These are phyloP conservation scores for Cyberlindnera sargentensis DNA, from an alignment of 805 yeast species.

Conservation along the genomic window DNA sequence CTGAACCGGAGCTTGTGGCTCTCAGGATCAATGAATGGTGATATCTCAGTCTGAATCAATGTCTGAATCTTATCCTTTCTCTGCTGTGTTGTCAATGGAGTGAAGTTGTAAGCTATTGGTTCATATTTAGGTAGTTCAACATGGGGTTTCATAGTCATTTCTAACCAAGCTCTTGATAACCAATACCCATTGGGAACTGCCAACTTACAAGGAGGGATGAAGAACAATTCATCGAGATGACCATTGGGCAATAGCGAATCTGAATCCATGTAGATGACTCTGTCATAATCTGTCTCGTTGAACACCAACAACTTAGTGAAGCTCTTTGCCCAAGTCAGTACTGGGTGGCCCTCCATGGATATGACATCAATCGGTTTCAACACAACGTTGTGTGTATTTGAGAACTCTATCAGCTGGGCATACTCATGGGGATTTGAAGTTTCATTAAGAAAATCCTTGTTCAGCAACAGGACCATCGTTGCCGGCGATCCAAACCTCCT, in stretches of 20 bases:
- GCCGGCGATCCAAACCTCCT: conserved; percentile 35
- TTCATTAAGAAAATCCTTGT: conserved; percentile 22
- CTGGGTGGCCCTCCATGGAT: conserved; percentile 11
- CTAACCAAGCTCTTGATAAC: conserved; percentile 24
- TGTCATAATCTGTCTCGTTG: conserved; percentile 39
- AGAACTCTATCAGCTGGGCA: conserved; percentile 5
- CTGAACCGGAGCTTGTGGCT: not conserved
- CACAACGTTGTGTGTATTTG: conserved; percentile 7
- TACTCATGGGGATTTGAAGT: conserved; percentile 9
- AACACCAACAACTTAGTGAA: conserved; percentile 52
- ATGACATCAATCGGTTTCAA: conserved; percentile 15
- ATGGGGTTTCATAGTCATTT: conserved; percentile 9
- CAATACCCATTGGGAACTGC: conserved; percentile 42
- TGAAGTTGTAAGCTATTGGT: conserved; percentile 17
- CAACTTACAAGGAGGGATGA: conserved; percentile 38
- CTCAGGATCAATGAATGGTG: conserved; percentile 2
- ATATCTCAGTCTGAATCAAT: conserved; percentile 4
- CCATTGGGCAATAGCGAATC: conserved; percentile 38
- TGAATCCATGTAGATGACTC: conserved; percentile 52
- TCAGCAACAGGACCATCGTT: conserved; percentile 39
- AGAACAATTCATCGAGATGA: conserved; percentile 44
- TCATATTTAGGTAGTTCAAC: conserved; percentile 3
- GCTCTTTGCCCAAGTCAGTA: conserved; percentile 38
- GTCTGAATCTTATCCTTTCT: conserved; percentile 14
- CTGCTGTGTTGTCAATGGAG: conserved; percentile 15